Percentiles rank a stretch among this genome's conserved stretches.
phyloP scores from a whole-genome alignment of 768 basidiomycete genomes.

The Tricholoma bakamatsutake region DNA sequence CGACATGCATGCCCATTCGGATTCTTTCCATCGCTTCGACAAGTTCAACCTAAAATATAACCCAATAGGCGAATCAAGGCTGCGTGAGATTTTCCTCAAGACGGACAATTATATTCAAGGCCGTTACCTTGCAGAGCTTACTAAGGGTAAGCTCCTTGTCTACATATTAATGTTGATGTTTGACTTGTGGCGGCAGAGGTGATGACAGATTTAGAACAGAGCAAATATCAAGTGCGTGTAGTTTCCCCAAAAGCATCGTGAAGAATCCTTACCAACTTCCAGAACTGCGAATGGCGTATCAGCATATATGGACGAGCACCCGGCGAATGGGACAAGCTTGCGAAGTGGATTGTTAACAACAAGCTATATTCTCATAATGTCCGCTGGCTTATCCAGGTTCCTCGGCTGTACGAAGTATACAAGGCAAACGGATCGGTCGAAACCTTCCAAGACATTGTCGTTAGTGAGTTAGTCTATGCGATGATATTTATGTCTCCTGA shows the following conservation, averaged over 20 bases:
- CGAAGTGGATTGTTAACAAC: slow-evolving; percentile 93
- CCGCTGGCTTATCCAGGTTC: slow-evolving; percentile 95
- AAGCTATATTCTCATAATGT: slow-evolving; percentile 96
- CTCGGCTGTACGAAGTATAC: slow-evolving; percentile 93
- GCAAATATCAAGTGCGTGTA: slow-evolving; percentile 84
- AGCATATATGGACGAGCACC: slow-evolving; percentile 85
- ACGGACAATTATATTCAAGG: slow-evolving; percentile 95
- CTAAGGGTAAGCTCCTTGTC: slow-evolving; percentile 53
- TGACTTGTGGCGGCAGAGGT: slow-evolving; percentile 55
- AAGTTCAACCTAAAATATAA: slow-evolving; percentile 98
- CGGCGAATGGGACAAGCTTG: slow-evolving; percentile 97
- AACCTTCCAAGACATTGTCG: slow-evolving; percentile 88
- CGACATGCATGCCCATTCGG: slow-evolving; percentile 98
- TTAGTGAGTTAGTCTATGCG: slow-evolving; percentile 50
- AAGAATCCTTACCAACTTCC: not conserved
- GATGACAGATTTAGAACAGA: slow-evolving; percentile 96
- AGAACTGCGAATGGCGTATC: slow-evolving; percentile 97
- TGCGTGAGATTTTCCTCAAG: slow-evolving; percentile 97
- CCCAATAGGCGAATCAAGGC: slow-evolving; percentile 89
- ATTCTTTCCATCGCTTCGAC: slow-evolving; percentile 97
- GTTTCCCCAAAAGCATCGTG: not conserved
- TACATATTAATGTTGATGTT: not conserved
- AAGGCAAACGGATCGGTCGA: slow-evolving; percentile 78
- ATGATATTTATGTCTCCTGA: not conserved
- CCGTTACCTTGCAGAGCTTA: slow-evolving; percentile 90